Conservation (phyloP, 345 rosid species). For the Eucalyptus decipiens region DNA sequence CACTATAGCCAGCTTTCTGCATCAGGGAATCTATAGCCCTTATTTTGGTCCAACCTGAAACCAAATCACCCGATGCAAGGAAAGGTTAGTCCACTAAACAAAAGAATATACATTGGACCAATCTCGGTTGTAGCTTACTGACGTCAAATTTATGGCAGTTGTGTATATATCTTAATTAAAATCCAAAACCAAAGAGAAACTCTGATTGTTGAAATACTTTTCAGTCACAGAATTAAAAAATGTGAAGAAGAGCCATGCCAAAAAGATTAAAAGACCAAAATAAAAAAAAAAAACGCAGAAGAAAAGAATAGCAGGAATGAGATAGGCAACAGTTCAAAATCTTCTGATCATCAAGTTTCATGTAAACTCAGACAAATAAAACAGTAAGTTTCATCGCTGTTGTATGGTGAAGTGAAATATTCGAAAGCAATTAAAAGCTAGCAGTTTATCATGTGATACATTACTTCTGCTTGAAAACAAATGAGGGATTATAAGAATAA, state of each 20-base stretch:
- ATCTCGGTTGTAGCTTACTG: background rate
- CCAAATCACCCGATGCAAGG: background rate
- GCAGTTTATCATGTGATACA: background rate
- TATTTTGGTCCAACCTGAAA: constrained; percentile 69
- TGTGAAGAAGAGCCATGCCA: background rate
- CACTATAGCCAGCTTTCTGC: constrained; percentile 76
- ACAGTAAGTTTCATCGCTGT: background rate
- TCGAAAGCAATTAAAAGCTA: background rate
- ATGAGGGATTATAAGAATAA: background rate
- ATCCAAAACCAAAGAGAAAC: background rate
- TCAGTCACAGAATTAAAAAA: background rate
- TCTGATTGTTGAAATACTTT: background rate
- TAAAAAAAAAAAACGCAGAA: background rate
- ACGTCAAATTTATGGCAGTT: background rate
- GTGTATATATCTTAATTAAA: background rate
- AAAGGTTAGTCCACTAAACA: background rate
- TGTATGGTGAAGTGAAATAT: background rate
- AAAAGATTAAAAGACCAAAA: background rate
- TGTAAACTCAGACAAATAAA: background rate
- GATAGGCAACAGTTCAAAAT: background rate
- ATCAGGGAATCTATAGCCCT: constrained; percentile 90
- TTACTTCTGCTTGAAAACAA: background rate
- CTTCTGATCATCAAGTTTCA: background rate
- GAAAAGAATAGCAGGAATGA: background rate
- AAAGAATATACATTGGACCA: background rate